phyloP scores from a whole-genome alignment of 192 early-diverging fungal genomes.

The Diversispora epigaea region DNA sequence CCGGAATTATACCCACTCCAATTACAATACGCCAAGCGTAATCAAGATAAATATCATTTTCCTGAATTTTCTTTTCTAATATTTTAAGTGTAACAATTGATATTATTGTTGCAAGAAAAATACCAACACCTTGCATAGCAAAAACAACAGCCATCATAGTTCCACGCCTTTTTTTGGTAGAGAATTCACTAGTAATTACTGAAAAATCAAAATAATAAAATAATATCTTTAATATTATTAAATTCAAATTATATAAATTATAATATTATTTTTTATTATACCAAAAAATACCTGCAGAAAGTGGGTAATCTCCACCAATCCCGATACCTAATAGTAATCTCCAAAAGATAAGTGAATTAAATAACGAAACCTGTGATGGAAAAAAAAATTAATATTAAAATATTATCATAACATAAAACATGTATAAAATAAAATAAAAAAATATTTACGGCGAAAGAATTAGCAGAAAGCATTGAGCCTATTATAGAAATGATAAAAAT shows the following conservation, averaged over 20 bases:
- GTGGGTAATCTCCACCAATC: slow-evolving; percentile 94
- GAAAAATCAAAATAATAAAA: slow-evolving; percentile 71
- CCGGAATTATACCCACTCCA: slow-evolving; percentile 79
- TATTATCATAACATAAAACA: too few relatives aligned
- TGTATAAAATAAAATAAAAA: slow-evolving; percentile 33
- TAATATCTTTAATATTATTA: neutral
- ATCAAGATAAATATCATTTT: slow-evolving; percentile 68
- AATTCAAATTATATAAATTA: neutral
- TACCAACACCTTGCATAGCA: slow-evolving; percentile 91
- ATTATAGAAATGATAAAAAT: neutral
- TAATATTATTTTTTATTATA: neutral
- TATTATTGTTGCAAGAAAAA: slow-evolving; percentile 72
- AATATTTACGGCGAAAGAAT: slow-evolving; percentile 64
- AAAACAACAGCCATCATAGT: slow-evolving; percentile 83
- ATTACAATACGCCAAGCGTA: slow-evolving; percentile 86
- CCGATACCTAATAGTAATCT: slow-evolving; percentile 88
- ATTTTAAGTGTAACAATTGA: slow-evolving; percentile 63
- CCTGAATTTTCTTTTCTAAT: slow-evolving; percentile 66
- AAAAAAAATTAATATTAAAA: too few relatives aligned
- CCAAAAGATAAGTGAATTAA: slow-evolving; percentile 72
- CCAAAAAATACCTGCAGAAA: slow-evolving; percentile 63
- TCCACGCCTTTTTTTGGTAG: slow-evolving; percentile 73
- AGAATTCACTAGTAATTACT: slow-evolving; percentile 88
- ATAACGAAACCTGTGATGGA: too few relatives aligned
- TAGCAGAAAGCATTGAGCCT: slow-evolving; percentile 62